phyloP scores from a whole-genome alignment of 352 stramenopile genomes.

The Pythium phragmiticola region DNA sequence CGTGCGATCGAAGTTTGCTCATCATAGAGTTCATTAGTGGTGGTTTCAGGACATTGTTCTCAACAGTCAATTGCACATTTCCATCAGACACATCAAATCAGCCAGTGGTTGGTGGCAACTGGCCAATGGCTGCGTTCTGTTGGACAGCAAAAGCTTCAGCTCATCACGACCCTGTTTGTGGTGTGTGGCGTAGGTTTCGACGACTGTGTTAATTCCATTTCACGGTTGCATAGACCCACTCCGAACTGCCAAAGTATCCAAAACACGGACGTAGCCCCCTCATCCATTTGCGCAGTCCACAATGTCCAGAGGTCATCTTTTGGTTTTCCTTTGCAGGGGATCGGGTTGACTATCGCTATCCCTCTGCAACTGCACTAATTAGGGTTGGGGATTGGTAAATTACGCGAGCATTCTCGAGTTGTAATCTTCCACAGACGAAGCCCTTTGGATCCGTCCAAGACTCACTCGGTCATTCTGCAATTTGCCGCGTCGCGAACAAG shows the following conservation, averaged over 20 bases:
- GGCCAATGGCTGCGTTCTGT: not conserved
- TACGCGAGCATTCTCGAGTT: not conserved
- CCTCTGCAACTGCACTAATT: slow-evolving; percentile 15
- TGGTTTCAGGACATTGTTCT: slow-evolving; percentile 2
- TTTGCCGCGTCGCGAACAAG: slow-evolving; percentile 4
- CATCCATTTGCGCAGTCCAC: too few species aligned
- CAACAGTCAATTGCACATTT: not conserved
- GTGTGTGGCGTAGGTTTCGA: not conserved
- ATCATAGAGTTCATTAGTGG: too few species aligned
- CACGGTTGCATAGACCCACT: not conserved
- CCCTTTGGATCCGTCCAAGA: not conserved
- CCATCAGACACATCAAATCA: not conserved
- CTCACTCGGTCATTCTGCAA: slow-evolving; percentile 11
- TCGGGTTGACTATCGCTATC: slow-evolving; percentile 12
- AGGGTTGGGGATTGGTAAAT: slow-evolving; percentile 15
- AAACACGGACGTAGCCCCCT: not conserved
- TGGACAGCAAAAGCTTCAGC: not conserved
- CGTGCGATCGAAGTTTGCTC: slow-evolving; percentile 7
- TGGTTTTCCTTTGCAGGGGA: not conserved
- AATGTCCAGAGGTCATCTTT: not conserved
- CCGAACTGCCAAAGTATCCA: not conserved
- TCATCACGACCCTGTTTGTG: not conserved
- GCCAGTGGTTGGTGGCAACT: slow-evolving; percentile 1
- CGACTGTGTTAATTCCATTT: not conserved
- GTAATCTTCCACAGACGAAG: slow-evolving; percentile 1